Base-by-base conservation (phyloP, 208 protist genomes). In the Crithidia thermophila region DNA sequence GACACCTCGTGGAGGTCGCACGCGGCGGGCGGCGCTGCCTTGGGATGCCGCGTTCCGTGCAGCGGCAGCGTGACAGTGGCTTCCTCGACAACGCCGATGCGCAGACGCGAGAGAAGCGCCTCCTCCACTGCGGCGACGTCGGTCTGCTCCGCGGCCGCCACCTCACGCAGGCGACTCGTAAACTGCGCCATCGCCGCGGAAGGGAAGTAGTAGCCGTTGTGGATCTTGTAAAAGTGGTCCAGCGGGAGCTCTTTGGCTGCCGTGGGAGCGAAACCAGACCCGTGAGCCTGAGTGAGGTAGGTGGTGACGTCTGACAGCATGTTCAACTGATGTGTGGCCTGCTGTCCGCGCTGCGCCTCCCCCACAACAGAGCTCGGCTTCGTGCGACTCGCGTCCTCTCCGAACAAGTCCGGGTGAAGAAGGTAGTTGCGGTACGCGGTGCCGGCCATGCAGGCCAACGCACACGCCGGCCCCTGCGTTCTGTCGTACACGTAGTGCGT, bases 341-440 rank as follows among this genome's bases (percentile, higher is more conserved):
- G 68, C 68, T 86, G 81, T 0, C 81, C 81, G 2, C 81, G 71
- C 20, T 43, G 9, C 5, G 34, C 11, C 25, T 67, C 56, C 6
- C 46, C 50, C 49, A 59, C 51, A 28, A n/a, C n/a, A n/a, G n/a
- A n/a, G n/a, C 7, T 40, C n/a, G 30, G 7, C 13, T 27, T 47
- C 21, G 34, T 31, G 0, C 0, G 8, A 27, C 2, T 28, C 20
- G 16, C 9, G 1, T 11, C 52, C 14, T 13, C 58, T 0, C 16
- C 31, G 39, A 84, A 61, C 14, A 79, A 57, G 30, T 57, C n/a
- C 4, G 71, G 56, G 49, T 81, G 80, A 0, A 88, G 60, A 8
- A 94, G 62, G 37, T 91, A 94, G 64, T 91, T 90, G 42, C 88
- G 82, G 40, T 88, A 89, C n/a, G 70, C 82, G 13, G 84, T 88